Evolutionary conservation across 2,329 filamentous ascomycete genomes (phyloP).

Genomic region (Pyrenochaeta sp.): DNA sequence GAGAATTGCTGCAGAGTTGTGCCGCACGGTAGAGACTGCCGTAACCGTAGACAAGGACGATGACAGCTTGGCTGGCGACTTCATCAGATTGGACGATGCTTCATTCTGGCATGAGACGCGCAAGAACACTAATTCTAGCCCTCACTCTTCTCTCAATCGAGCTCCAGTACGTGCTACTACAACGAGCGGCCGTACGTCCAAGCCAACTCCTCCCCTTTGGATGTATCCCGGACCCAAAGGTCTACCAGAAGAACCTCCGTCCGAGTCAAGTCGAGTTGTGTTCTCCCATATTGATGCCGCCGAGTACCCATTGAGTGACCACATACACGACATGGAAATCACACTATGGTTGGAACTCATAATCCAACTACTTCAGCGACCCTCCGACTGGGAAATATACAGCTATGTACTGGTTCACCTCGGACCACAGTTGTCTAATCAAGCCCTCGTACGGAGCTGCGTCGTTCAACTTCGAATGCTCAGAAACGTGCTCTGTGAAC

Average conservation of each 20-base stretch:
- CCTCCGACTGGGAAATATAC: slow-evolving; percentile 89
- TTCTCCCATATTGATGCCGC: slow-evolving; percentile 56
- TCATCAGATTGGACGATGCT: slow-evolving; percentile 34
- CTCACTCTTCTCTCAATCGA: slow-evolving; percentile 42
- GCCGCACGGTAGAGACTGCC: slow-evolving; percentile 65
- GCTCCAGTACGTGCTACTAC: slow-evolving; percentile 34
- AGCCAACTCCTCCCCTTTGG: slow-evolving; percentile 58
- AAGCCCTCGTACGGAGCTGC: slow-evolving; percentile 79
- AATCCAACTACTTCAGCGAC: slow-evolving; percentile 74
- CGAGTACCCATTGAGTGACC: slow-evolving; percentile 40
- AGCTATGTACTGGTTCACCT: slow-evolving; percentile 88
- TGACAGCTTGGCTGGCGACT: slow-evolving; percentile 37
- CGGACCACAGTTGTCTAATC: slow-evolving; percentile 87
- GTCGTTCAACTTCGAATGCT: slow-evolving; percentile 78
- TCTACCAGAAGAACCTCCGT: slow-evolving; percentile 61
- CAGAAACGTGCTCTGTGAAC: slow-evolving; percentile 79
- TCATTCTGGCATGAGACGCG: slow-evolving; percentile 41
- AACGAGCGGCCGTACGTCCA: slow-evolving; percentile 36
- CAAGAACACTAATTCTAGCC: slow-evolving; percentile 38
- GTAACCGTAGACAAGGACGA: slow-evolving; percentile 54
- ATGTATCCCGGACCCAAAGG: slow-evolving; percentile 62
- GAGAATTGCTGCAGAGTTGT: slow-evolving; percentile 74
- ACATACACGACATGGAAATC: slow-evolving; percentile 58
- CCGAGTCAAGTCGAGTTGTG: slow-evolving; percentile 58
- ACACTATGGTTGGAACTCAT: slow-evolving; percentile 76